Percentiles rank a stretch among this genome's conserved stretches.
phyloP scores from a whole-genome alignment of 2,329 filamentous ascomycete genomes.

The Ophiostoma himal-ulmi region DNA sequence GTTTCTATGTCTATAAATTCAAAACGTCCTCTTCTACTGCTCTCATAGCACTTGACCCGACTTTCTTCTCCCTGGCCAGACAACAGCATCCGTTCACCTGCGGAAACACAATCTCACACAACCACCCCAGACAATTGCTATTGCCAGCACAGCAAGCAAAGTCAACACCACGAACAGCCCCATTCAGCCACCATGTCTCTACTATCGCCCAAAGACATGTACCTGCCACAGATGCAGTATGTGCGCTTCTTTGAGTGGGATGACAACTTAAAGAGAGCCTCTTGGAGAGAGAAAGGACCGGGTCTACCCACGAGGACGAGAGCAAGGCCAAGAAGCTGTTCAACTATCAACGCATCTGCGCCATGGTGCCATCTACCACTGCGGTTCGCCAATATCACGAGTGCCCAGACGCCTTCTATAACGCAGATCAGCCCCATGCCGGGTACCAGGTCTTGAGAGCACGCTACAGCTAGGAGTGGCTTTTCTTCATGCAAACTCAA shows the following conservation, averaged over 20 bases:
- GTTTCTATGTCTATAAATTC: too few relatives aligned
- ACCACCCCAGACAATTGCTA: neutral
- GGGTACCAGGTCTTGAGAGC: neutral
- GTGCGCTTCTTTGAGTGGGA: neutral
- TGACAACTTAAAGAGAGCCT: neutral
- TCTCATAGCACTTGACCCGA: neutral
- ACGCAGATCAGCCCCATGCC: neutral
- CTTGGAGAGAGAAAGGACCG: neutral
- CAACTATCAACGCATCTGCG: neutral
- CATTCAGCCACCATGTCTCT: neutral
- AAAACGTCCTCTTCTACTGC: neutral
- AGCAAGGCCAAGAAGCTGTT: neutral
- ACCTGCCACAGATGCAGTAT: neutral
- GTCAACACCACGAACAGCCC: neutral
- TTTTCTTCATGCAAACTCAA: neutral
- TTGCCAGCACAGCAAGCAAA: neutral
- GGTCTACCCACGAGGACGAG: too few relatives aligned
- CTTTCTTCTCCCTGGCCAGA: neutral
- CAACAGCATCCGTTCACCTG: neutral
- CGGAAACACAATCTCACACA: neutral
- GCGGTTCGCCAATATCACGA: neutral
- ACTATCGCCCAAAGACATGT: neutral
- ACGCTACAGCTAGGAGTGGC: neutral
- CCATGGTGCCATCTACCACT: neutral
- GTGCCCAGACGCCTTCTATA: neutral